Base-by-base conservation (phyloP, 768 basidiomycete genomes). In the Kwoniella botswanensis region DNA sequence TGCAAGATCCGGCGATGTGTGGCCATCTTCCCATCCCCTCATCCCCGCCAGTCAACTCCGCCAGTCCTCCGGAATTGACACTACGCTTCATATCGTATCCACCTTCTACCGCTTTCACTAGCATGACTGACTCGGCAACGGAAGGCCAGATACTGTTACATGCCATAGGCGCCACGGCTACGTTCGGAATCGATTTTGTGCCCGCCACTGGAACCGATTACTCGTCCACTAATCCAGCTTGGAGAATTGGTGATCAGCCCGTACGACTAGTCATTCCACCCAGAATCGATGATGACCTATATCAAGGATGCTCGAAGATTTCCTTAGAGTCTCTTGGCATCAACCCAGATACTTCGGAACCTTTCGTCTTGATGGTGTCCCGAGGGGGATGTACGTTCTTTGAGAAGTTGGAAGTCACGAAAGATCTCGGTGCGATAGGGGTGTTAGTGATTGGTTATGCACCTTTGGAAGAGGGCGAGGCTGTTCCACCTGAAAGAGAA, bases 381-480 rank as follows among this genome's bases (percentile, higher is more conserved):
- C 88, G 96, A 35, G 96, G 96, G 5, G 88, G 86, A 4, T 98
- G 96, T 82, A 91, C 93, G 10, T 98, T 98, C 84, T 83, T 93
- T 15, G 88, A 92, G 74, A 99, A 99, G 84, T 86, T 95, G 17
- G 61, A 89, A 13, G 72, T 86, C 56, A 94, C 94, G 4, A 87
- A 87, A 18, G 84, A 86, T 10, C 91, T 90, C 1, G 90, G 89
- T 1, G 93, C 93, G 4, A 87, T 87, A 0, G 95, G 93, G 1
- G 88, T 94, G 10, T 83, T 98, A 15, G 89, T 96, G 54, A 84
- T 92, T 44, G 80, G 78, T 4, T 44, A 59, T n/a, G 64, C 76
- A 3, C 70, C 70, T 3, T 26, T 55, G 18, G n/a, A 15, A 17
- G 24, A 35, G 4, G 21, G 54, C 13, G n/a, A 62, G 63, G 42